Percentiles rank a stretch among this genome's conserved stretches.
Evolutionary conservation across 75 land plant genomes (phyloP).

Genomic region (Larix kaempferi): DNA sequence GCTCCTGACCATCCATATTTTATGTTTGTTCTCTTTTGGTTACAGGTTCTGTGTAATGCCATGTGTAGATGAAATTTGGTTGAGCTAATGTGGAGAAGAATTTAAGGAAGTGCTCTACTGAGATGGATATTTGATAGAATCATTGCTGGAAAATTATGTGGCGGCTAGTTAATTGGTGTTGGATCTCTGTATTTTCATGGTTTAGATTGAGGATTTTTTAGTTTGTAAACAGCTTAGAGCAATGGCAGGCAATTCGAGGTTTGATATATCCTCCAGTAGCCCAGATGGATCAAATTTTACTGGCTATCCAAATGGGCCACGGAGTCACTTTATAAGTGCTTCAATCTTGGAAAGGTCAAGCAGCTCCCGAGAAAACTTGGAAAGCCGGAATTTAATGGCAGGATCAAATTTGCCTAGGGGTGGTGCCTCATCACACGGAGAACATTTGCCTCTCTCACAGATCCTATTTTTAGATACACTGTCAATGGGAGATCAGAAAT

Average conservation of each 20-base stretch:
- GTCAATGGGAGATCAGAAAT: conserved; percentile 46
- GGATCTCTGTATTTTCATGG: conserved; percentile 2
- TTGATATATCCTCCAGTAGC: conserved; percentile 57
- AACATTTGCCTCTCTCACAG: conserved; percentile 34
- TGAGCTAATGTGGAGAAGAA: too few species aligned
- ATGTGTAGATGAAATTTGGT: too few species aligned
- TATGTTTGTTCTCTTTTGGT: too few species aligned
- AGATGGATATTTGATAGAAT: not conserved
- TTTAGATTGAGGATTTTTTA: conserved; percentile 7
- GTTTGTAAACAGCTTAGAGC: conserved; percentile 1
- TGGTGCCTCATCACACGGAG: conserved; percentile 29
- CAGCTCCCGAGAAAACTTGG: conserved; percentile 66
- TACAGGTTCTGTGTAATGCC: too few species aligned
- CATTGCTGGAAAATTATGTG: conserved; percentile 5
- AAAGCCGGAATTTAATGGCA: conserved; percentile 32
- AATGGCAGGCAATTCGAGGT: conserved; percentile 73
- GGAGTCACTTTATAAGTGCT: conserved; percentile 39
- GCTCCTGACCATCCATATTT: too few species aligned
- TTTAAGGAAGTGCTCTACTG: too few species aligned
- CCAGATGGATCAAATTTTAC: conserved; percentile 46
- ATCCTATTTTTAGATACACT: conserved; percentile 43
- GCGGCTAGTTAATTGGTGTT: conserved; percentile 3
- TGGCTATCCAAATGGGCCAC: conserved; percentile 48
- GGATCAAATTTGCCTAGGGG: conserved; percentile 41
- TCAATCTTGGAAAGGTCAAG: conserved; percentile 55